phyloP scores from a whole-genome alignment of 495 filamentous ascomycete genomes.

The Penicillium simplicissimum region DNA sequence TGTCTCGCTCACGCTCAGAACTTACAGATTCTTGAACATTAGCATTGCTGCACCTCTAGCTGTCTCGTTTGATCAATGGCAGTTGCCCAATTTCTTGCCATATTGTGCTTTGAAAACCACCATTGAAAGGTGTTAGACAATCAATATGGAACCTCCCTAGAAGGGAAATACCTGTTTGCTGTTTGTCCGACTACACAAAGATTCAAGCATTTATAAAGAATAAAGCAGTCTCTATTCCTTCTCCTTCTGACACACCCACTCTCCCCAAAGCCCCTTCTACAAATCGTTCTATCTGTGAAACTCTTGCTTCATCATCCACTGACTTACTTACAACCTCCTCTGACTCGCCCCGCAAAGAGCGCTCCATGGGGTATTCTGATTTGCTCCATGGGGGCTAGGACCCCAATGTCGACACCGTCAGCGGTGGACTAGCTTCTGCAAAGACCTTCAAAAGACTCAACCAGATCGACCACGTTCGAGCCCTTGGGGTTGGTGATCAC shows the following conservation, averaged over 20 bases:
- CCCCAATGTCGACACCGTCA: neutral
- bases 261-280: neutral
- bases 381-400: neutral
- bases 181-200: neutral
- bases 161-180: neutral
- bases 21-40: too few relatives aligned
- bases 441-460: constrained; percentile 12
- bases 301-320: too few relatives aligned
- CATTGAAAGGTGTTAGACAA: neutral
- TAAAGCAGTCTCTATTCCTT: neutral
- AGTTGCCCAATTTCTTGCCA: too few relatives aligned
- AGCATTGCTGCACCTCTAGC: too few relatives aligned
- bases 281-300: too few relatives aligned
- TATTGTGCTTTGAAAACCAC: neutral
- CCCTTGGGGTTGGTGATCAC: constrained; percentile 54
- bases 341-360: neutral
- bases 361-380: neutral
- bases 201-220: neutral
- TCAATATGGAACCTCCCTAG: neutral
- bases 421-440: neutral
- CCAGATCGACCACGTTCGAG: constrained; percentile 41
- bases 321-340: neutral
- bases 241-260: neutral
- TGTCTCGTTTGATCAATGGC: too few relatives aligned
- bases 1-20: too few relatives aligned